Percentiles rank a stretch among this genome's conserved stretches.
Conservation (phyloP, 129 eudicot species). For the Calendula officinalis region DNA sequence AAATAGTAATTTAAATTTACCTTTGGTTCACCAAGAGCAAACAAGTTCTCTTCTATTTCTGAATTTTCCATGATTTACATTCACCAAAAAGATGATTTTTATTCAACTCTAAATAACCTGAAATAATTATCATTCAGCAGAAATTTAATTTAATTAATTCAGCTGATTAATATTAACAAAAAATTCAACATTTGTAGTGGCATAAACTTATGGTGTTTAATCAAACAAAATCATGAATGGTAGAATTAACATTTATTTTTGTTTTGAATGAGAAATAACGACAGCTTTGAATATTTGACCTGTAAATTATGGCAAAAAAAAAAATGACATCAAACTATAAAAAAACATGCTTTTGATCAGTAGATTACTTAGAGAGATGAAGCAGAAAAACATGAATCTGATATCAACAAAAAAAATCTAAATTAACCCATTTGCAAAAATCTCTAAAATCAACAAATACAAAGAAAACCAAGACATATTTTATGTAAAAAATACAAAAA, state of each 20-base stretch:
- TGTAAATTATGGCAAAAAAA: neutral
- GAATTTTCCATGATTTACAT: conserved; percentile 58
- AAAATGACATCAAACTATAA: neutral
- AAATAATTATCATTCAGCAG: conserved; percentile 22
- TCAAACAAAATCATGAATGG: conserved; percentile 12
- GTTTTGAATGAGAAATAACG: neutral
- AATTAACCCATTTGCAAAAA: conserved; percentile 27
- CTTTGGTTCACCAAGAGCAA: conserved; percentile 92
- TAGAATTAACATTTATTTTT: neutral
- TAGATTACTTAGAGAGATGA: conserved; percentile 8
- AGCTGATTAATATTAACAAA: conserved; percentile 12
- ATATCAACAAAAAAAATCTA: conserved; percentile 1
- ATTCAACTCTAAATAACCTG: conserved; percentile 31
- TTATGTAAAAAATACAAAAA: no score
- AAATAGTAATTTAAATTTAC: conserved; percentile 28
- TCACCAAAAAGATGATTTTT: conserved; percentile 15
- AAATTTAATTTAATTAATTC: neutral
- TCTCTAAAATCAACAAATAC: neutral
- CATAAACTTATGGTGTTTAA: neutral
- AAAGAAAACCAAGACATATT: neutral
- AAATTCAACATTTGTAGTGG: conserved; percentile 1
- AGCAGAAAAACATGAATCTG: conserved; percentile 1
- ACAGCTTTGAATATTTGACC: conserved; percentile 14
- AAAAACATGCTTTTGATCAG: conserved; percentile 4
- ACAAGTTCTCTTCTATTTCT: conserved; percentile 78